Evolutionary conservation across 805 yeast genomes (phyloP), one percentile per base, ranked within the genome.

Genomic region (Zygoascus ofunaensis): DNA sequence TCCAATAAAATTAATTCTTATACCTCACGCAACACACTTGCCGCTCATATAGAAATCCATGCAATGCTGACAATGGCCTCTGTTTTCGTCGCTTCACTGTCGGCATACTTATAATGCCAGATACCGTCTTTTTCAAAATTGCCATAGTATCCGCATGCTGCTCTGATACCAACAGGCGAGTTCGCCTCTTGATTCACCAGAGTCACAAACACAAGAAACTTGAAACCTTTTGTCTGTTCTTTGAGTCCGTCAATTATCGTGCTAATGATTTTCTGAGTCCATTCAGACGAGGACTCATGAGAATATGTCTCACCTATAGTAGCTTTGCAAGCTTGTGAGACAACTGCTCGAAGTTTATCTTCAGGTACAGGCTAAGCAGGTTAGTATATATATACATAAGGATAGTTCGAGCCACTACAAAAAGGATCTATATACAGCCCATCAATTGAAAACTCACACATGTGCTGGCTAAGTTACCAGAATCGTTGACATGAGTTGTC

Each of bases 81-180:
- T 5, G 50, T 46, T 15, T 45, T 45, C 23, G 41, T 45, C n/a
- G 49, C 46, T 34, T 42, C 37, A 7, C 12, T 26, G 30, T 26
- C 30, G 15, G 32, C 5, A 48, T 49, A 50, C 26, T 49, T 49
- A 43, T 48, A 43, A 35, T 54, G 50, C 57, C 57, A 55, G 4
- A 53, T 41, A 2, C 58, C 58, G 30, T 55, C 58, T 35, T 52
- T 52, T 7, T 52, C 57, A 20, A 49, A n/a, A 42, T 55, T 51
- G 54, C 55, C 50, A 34, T 37, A 49, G 10, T 52, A 48, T 3
- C 58, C 58, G 37, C 41, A 37, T 30, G 46, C 35, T 12, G 51
- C 45, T 23, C 51, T 41, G 24, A 52, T 52, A n/a, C 56, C 56
- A 4, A 37, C 49, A 7, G 58, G 51, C 12, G 55, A 51, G 17